Evolutionary conservation across 2,329 filamentous ascomycete genomes (phyloP), one percentile per base, ranked within the genome.

Genomic region (Ascochyta rabiei): DNA sequence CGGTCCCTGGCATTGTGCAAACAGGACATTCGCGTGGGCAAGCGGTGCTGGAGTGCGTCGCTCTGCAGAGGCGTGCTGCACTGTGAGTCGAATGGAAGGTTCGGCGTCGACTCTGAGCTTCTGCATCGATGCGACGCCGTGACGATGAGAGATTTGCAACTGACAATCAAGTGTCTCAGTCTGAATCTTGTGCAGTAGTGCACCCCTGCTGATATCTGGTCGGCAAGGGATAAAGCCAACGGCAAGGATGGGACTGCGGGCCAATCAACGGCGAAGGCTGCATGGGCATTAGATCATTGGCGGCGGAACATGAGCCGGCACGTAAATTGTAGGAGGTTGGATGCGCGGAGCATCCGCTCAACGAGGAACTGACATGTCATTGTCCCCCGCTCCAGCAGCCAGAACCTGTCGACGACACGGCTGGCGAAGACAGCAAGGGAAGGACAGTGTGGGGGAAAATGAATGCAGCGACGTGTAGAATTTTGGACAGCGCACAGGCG

Each of bases 261-360:
- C 64, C 61, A 71, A 73, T 71, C 59, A 67, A 56, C 39, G 26
- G 8, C 23, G 43, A 45, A 31, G 40, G 15, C 28, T 33, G 21
- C 23, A 43, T 57, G 58, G 42, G 61, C 63, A 67, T 70, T 71
- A 66, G 69, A 57, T 65, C 62, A 71, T 72, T 73, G 69, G 68
- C 53, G 59, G 59, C 61, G 52, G 58, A 54, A 59, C 58, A 44
- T 54, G 57, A 53, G 60, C 56, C 57, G 55, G 52, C 47, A 23
- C n/a, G 24, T 41, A 54, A 53, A 53, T 52, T 34, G 52, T 49
- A 50, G 46, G 47, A 43, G 46, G 58, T 48, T 61, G 53, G 55
- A 56, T 56, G 39, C 56, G 59, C 61, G 60, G 67, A 63, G 62
- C 28, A 57, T 42, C 38, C 43, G 54, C 56, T 53, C 42, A 60